These are phyloP conservation scores for Meripilus lineatus DNA, from an alignment of 1,284 basidiomycete genomes.

Conservation along the genomic window DNA sequence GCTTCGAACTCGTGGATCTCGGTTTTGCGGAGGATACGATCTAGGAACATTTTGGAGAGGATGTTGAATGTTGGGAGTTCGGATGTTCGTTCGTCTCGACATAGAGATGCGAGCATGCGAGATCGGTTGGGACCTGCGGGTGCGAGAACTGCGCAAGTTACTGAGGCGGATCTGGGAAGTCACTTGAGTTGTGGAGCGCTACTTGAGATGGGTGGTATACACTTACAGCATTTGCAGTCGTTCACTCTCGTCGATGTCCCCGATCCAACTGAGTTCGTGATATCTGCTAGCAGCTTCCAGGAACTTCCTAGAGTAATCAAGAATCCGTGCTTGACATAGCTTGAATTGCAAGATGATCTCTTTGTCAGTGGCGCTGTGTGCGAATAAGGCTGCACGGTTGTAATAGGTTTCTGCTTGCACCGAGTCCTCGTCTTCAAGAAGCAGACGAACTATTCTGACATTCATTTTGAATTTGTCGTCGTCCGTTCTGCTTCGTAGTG, in stretches of 20 bases:
- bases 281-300: conserved; percentile 93
- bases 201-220: conserved; percentile 1
- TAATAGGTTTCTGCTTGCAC: conserved; percentile 95
- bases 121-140: conserved; percentile 96
- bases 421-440: conserved; percentile 94
- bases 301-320: conserved; percentile 89
- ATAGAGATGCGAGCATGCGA: conserved; percentile 86
- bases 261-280: conserved; percentile 88
- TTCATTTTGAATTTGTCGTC: conserved; percentile 88
- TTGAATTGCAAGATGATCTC: conserved; percentile 80
- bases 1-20: conserved; percentile 90
- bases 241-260: conserved; percentile 88
- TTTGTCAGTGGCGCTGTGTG: conserved; percentile 73
- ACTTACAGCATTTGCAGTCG: conserved; percentile 80
- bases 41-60: conserved; percentile 95
- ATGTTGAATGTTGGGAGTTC: conserved; percentile 84
- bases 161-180: conserved; percentile 75
- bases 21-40: conserved; percentile 86
- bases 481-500: conserved; percentile 62
- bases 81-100: conserved; percentile 86
- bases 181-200: not conserved
- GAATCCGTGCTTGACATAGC: conserved; percentile 88
- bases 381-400: conserved; percentile 89
- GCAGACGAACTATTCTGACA: conserved; percentile 89
- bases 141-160: conserved; percentile 95